Base-by-base conservation (phyloP, 2,329 filamentous ascomycete species). In the Pseudogymnoascus sp. region DNA sequence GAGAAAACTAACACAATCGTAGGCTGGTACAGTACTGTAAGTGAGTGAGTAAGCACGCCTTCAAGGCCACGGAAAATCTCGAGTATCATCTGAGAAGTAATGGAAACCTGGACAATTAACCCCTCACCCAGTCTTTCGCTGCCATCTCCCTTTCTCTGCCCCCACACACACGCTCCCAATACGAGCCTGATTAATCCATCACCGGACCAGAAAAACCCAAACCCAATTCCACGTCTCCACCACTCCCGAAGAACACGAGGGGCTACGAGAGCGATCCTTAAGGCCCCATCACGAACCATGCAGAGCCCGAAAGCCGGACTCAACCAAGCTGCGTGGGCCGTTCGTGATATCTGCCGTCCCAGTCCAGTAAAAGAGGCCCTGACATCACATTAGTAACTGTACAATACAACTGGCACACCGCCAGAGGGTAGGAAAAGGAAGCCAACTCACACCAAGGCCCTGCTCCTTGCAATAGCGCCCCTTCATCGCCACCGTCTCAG, bases 351-450 rank as follows among this genome's bases (percentile, higher is more conserved):
- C 90, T 2, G 83, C 85, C 12, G 88, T 87, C n/a, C 86, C 88
- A 61, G 88, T 86, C 88, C 88, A 92, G 74, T 92, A 94, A 73
- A 92, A 93, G 7, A 94, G 75, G 0, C 90, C 90, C 83, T 85
- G 67, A n/a, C 4, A 12, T 29, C 63, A 51, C 42, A 64, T 60
- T 29, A 64, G 42, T 15, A 64, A 27, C n/a, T 15, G 27, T 59
- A 29, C 44, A 60, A 63, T 25, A 62, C 13, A 64, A 48, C n/a
- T 36, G 48, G 55, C 44, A 59, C 31, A 27, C 29, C 15, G 17
- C 27, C 44, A 25, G n/a, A 38, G 8, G 8, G 7, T 36, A 33
- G n/a, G 27, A 55, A 31, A 9, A 8, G 8, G 27, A 58, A 21
- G 25, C 17, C n/a, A 17, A 66, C 71, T 64, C 64, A 85, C 82